Evolutionary conservation across 177 flowering plant genomes (phyloP).

Genomic region (Tripterygium wilfordii): DNA sequence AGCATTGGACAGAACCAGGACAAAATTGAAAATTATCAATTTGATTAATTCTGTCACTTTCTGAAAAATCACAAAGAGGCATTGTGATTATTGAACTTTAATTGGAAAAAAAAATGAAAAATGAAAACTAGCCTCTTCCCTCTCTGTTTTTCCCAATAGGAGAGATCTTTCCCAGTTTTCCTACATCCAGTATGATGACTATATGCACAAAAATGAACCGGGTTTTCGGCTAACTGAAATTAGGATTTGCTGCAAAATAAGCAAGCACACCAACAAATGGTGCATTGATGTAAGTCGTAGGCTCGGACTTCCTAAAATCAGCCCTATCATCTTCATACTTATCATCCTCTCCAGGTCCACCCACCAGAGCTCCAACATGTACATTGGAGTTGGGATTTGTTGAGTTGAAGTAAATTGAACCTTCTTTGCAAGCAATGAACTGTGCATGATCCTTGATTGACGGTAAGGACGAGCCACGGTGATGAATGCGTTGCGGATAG

Average conservation of each 20-base stretch:
- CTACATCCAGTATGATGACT: background rate
- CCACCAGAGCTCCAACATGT: constrained; percentile 73
- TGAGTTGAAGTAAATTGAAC: constrained; percentile 63
- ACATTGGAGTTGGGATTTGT: constrained; percentile 69
- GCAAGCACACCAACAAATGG: constrained; percentile 86
- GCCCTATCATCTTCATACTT: constrained; percentile 61
- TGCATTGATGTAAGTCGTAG: constrained; percentile 87
- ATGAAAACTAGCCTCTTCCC: constrained; percentile 35
- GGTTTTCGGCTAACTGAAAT: constrained; percentile 13
- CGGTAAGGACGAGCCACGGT: constrained; percentile 87
- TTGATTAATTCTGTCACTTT: background rate
- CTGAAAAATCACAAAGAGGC: constrained; percentile 10
- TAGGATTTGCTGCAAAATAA: constrained; percentile 72
- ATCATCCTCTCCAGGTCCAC: constrained; percentile 87
- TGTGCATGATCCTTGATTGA: constrained; percentile 66
- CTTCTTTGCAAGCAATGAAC: constrained; percentile 68
- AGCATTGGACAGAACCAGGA: too few species aligned
- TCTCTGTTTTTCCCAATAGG: constrained; percentile 29
- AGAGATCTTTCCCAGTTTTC: constrained; percentile 32
- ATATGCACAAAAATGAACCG: constrained; percentile 1
- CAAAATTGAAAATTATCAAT: too few species aligned
- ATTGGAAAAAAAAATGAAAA: background rate
- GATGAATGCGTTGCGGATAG: constrained; percentile 78
- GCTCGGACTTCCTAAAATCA: constrained; percentile 79
- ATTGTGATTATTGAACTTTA: constrained; percentile 12